A percentile compares a stretch with the other conserved stretches of the same genome.
Evolutionary conservation across 495 filamentous ascomycete species (phyloP).

Genomic region (Hypoxylon intermedium): DNA sequence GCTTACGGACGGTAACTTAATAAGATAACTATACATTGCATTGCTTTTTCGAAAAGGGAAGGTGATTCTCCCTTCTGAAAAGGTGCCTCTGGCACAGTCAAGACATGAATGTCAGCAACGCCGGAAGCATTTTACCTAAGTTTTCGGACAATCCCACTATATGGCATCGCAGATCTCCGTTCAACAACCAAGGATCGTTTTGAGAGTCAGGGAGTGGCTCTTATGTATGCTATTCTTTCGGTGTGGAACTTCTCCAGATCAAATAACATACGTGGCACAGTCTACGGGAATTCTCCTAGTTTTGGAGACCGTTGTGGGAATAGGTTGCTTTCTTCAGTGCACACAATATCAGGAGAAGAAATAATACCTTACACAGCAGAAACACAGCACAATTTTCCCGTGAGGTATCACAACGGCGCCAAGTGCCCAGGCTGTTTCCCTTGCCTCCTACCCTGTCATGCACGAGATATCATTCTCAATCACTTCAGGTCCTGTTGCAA

Average conservation of each 20-base stretch:
- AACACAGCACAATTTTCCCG: constrained; percentile 3
- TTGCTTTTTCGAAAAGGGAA: constrained; percentile 17
- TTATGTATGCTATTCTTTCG: not conserved
- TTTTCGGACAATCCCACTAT: not conserved
- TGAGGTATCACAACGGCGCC: constrained; percentile 24
- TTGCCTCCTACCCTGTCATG: constrained; percentile 8
- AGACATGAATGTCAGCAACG: not conserved
- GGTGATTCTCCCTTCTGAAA: constrained; percentile 13
- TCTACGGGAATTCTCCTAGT: not conserved
- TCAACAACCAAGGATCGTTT: constrained; percentile 7
- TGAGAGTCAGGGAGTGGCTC: not conserved
- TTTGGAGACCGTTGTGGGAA: constrained; percentile 5
- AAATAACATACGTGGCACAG: not conserved
- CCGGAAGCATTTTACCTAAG: not conserved
- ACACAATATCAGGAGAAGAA: constrained; percentile 6
- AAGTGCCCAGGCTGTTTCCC: constrained; percentile 9
- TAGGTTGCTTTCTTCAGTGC: constrained; percentile 1
- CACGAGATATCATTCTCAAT: constrained; percentile 8
- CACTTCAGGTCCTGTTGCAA: constrained; percentile 9
- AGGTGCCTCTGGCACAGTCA: not conserved
- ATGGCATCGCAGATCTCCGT: constrained; percentile 18
- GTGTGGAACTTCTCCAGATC: not conserved
- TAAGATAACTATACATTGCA: constrained; percentile 10
- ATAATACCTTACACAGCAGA: not conserved
- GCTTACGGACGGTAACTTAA: constrained; percentile 11